These are phyloP conservation scores for Metarhizium humberi DNA, from an alignment of 2,329 filamentous ascomycete species.

Conservation along the genomic window DNA sequence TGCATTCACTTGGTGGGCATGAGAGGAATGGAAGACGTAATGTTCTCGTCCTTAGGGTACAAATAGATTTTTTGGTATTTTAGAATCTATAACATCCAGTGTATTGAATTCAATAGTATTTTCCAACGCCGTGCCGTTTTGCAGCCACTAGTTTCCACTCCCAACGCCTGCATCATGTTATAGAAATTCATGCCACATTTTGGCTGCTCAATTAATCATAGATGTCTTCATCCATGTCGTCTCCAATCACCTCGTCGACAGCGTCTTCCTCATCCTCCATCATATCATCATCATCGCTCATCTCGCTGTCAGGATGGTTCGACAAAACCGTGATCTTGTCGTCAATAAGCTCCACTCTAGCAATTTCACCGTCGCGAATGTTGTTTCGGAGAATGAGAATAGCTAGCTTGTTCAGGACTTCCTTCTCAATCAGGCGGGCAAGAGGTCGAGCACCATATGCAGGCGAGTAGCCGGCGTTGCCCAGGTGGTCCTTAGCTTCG, in stretches of 20 bases:
- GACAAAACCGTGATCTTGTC: conserved; percentile 73
- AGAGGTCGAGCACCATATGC: conserved; percentile 90
- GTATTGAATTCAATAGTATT: neutral
- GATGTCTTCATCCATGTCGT: conserved; percentile 52
- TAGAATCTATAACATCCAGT: neutral
- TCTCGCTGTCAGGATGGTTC: conserved; percentile 63
- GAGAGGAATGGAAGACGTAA: neutral
- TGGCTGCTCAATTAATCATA: conserved; percentile 25
- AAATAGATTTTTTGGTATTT: no score
- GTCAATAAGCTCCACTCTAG: conserved; percentile 68
- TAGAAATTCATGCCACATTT: neutral
- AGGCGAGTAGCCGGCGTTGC: conserved; percentile 84
- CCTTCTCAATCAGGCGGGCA: conserved; percentile 86
- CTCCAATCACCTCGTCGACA: conserved; percentile 55
- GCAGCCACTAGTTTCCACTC: neutral
- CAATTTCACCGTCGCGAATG: conserved; percentile 77
- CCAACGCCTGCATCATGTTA: neutral
- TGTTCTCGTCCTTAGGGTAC: neutral
- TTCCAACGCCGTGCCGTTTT: neutral
- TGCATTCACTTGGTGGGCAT: neutral
- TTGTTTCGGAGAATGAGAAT: conserved; percentile 81
- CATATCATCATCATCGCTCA: conserved; percentile 61
- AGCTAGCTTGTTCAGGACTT: conserved; percentile 88
- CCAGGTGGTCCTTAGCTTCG: conserved; percentile 88
- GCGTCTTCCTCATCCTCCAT: conserved; percentile 65